Evolutionary conservation across 129 eudicot genomes (phyloP).

Genomic region (Centrapalus pauciflorus): DNA sequence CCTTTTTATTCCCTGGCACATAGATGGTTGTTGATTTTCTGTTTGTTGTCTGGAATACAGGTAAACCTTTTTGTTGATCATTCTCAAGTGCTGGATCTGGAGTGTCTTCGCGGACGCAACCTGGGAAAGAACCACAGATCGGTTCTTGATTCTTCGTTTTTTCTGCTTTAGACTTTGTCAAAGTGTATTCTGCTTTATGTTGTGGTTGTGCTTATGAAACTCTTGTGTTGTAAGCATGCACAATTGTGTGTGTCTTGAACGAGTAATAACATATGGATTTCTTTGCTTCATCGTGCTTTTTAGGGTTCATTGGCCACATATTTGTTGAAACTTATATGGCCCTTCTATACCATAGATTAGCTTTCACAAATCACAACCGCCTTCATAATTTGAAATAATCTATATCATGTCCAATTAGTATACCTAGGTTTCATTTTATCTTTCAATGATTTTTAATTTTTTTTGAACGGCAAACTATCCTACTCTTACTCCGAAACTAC

Average conservation of each 20-base stretch:
- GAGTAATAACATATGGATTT: neutral
- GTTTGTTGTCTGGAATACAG: slow-evolving; percentile 22
- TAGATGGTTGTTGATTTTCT: neutral
- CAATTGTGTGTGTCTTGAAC: neutral
- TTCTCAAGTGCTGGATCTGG: slow-evolving; percentile 79
- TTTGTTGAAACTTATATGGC: neutral
- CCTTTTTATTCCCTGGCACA: neutral
- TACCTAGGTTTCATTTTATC: neutral
- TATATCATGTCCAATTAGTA: neutral
- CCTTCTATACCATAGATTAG: slow-evolving; percentile 5
- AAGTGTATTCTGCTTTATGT: neutral
- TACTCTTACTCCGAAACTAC: too few relatives aligned
- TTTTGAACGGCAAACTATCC: too few relatives aligned
- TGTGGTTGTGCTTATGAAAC: slow-evolving; percentile 18
- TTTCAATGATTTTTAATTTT: too few relatives aligned
- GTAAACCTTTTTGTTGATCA: slow-evolving; percentile 86
- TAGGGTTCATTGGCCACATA: neutral
- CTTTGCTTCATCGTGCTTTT: slow-evolving; percentile 4
- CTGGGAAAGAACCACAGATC: slow-evolving; percentile 65
- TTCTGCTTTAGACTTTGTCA: slow-evolving; percentile 19
- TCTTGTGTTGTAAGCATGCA: slow-evolving; percentile 8
- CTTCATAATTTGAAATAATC: neutral
- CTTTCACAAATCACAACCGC: neutral
- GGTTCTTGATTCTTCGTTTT: slow-evolving; percentile 62
- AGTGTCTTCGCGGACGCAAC: slow-evolving; percentile 82